Evolutionary conservation across 345 rosid genomes (phyloP).

Genomic region (Hibiscus trionum): DNA sequence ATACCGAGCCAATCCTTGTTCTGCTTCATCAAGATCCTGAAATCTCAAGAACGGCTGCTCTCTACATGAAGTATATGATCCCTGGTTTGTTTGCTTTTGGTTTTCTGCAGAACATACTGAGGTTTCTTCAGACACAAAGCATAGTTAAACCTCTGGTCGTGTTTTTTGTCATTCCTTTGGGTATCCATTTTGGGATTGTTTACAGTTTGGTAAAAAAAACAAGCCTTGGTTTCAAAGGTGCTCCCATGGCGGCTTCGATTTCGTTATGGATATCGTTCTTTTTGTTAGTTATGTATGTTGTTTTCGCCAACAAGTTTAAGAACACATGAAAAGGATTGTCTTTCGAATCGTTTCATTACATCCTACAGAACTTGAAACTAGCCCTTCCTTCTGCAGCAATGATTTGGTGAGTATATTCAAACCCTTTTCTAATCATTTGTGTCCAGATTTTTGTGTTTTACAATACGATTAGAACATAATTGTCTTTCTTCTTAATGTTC

Average conservation of each 20-base stretch:
- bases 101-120: no score
- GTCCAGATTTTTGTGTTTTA: no score
- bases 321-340: constrained; percentile 63
- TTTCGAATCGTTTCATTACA: constrained; percentile 25
- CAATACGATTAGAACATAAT: no score
- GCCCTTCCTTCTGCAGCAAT: constrained; percentile 68
- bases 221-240: constrained; percentile 54
- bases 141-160: constrained; percentile 20
- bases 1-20: no score
- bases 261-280: constrained; percentile 55
- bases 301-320: constrained; percentile 28
- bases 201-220: constrained; percentile 39
- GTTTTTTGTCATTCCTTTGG: constrained; percentile 37
- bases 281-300: constrained; percentile 36
- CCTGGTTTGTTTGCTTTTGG: no score
- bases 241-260: constrained; percentile 62
- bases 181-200: constrained; percentile 36
- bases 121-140: no score
- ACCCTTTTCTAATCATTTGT: no score
- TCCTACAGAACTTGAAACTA: constrained; percentile 32
- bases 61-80: no score
- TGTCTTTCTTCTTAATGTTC: no score
- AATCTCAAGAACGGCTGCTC: no score
- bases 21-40: no score
- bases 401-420: constrained; percentile 46